Evolutionary conservation across 2,329 filamentous ascomycete genomes (phyloP).

Genomic region (Ophiostoma populinum): DNA sequence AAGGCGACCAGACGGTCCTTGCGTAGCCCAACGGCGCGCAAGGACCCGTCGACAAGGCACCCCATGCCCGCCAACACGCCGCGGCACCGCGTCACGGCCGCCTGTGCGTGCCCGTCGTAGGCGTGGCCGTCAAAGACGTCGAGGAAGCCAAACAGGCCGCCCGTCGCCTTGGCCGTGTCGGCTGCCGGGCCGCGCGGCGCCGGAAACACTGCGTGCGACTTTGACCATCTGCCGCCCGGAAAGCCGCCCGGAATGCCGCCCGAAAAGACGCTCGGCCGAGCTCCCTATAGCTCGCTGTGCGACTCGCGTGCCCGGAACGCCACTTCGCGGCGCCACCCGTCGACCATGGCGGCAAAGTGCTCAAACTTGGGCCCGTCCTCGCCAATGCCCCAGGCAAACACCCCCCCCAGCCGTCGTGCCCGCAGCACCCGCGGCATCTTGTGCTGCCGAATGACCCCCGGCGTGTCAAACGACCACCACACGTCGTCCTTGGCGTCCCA

Average conservation of each 20-base stretch:
- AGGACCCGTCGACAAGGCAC: too few species aligned
- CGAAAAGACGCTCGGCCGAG: background rate
- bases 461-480: conserved; percentile 63
- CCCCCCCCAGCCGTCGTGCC: conserved; percentile 41
- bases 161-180: too few species aligned
- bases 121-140: too few species aligned
- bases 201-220: too few species aligned
- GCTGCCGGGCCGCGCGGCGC: too few species aligned
- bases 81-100: too few species aligned
- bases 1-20: too few species aligned
- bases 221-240: background rate
- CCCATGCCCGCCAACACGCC: too few species aligned
- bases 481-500: conserved; percentile 40
- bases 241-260: background rate
- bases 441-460: conserved; percentile 31
- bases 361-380: conserved; percentile 39
- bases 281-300: conserved; percentile 13
- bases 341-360: conserved; percentile 21
- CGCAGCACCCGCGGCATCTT: conserved; percentile 47
- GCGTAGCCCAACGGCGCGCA: too few species aligned
- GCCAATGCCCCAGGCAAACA: conserved; percentile 60
- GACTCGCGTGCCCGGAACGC: conserved; percentile 1
- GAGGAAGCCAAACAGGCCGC: too few species aligned
- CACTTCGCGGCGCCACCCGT: conserved; percentile 11
- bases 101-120: too few species aligned